Conservation (phyloP, 345 rosid genomes). For the Sonneratia alba region DNA sequence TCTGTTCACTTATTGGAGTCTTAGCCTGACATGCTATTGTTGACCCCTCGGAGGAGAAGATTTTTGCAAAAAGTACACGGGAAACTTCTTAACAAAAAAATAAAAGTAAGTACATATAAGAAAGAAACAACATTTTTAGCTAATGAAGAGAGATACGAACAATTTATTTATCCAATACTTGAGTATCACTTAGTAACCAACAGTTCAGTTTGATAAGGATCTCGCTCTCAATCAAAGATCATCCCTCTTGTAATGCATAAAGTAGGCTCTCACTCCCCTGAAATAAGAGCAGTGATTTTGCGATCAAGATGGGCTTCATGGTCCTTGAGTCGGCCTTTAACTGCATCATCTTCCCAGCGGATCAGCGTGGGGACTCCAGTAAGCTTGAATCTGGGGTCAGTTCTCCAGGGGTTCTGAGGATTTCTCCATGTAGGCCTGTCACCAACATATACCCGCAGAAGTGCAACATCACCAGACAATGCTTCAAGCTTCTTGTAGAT, state of each 20-base stretch:
- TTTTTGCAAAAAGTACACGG: no score
- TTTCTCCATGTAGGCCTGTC: constrained; percentile 83
- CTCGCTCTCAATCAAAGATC: background rate
- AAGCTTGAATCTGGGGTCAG: constrained; percentile 61
- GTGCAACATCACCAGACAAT: constrained; percentile 39
- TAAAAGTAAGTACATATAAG: no score
- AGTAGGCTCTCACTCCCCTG: constrained; percentile 14
- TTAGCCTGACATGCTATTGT: no score
- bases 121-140: no score
- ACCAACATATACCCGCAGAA: constrained; percentile 71
- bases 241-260: background rate
- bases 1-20: no score
- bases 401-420: constrained; percentile 65
- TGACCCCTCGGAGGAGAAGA: no score
- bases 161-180: no score
- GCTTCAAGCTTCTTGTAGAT: constrained; percentile 65
- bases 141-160: no score
- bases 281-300: constrained; percentile 51
- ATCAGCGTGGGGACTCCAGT: constrained; percentile 76
- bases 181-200: background rate
- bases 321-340: constrained; percentile 65
- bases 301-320: constrained; percentile 63
- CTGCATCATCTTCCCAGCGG: constrained; percentile 46
- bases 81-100: no score
- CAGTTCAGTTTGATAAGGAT: background rate